Evolutionary conservation across 1,284 basidiomycete genomes (phyloP).

Genomic region (Sporisorium reilianum): DNA sequence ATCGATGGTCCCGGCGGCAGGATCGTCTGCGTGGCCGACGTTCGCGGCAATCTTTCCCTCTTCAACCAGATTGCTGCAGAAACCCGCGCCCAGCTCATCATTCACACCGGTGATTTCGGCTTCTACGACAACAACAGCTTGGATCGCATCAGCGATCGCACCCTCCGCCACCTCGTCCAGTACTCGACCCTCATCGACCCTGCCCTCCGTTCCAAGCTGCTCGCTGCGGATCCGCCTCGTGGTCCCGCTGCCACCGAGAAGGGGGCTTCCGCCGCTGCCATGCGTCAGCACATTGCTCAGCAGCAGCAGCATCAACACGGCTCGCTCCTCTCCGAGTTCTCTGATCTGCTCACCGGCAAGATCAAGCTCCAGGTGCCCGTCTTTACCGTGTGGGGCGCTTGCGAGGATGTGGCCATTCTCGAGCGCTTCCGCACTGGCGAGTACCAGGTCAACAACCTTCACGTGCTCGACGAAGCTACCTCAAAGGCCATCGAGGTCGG

Average conservation of each 20-base stretch:
- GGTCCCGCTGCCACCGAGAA: constrained; percentile 42
- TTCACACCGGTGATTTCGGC: constrained; percentile 99
- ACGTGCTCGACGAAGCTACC: constrained; percentile 93
- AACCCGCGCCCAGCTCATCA: constrained; percentile 83
- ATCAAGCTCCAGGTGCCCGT: constrained; percentile 77
- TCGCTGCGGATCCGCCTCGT: constrained; percentile 74
- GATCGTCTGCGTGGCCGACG: constrained; percentile 95
- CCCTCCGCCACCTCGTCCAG: constrained; percentile 93
- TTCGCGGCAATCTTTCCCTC: constrained; percentile 79
- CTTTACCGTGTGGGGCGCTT: constrained; percentile 96
- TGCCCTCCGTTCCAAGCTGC: constrained; percentile 82
- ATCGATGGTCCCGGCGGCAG: constrained; percentile 74
- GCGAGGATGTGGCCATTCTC: constrained; percentile 92
- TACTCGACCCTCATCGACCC: constrained; percentile 95
- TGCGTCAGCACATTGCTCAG: constrained; percentile 68
- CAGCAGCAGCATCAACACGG: constrained; percentile 59
- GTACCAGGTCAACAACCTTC: constrained; percentile 81
- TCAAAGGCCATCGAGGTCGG: constrained; percentile 90
- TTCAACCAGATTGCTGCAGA: constrained; percentile 92
- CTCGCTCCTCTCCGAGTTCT: constrained; percentile 85
- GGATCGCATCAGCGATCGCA: constrained; percentile 88
- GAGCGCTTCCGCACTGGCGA: constrained; percentile 89
- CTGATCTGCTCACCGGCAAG: constrained; percentile 82
- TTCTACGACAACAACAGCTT: constrained; percentile 90
- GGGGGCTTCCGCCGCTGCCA: constrained; percentile 28